Base-by-base conservation (phyloP, 768 basidiomycete genomes). In the Phallus indusiatus region DNA sequence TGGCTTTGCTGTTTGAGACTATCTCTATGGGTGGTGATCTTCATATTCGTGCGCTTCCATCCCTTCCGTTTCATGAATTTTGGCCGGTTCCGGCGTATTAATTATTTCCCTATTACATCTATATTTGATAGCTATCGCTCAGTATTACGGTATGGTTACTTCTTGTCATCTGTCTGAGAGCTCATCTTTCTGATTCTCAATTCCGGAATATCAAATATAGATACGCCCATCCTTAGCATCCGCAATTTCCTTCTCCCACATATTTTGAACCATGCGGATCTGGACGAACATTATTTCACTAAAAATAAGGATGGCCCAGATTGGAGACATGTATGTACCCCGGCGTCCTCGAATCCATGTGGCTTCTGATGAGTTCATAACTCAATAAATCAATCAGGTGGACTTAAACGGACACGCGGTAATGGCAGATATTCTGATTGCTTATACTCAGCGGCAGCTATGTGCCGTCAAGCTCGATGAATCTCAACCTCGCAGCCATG, bases 111-210 rank as follows among this genome's bases (percentile, higher is more conserved):
- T 55, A 42, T 20, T n/a, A 9, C 48, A n/a, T 35, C n/a, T 34
- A 17, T 54, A 68, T 67, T 67, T 68, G 52, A 47, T 61, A 51
- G 67, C 67, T 47, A 37, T 70, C n/a, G 61, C 67, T 9, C 64
- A 70, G 47, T 72, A 62, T 59, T 72, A 72, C 61, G 70, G 70
- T 49, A 60, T 68, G 14, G 68, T 42, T 14, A 42, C n/a, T 42
- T 2, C n/a, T 42, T 42, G 42, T 42, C 69, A 5, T 66, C 64
- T 16, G 36, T 70, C 12, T 66, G 66, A 17, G 37, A 10, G n/a
- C 16, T 33, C 14, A 20, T 35, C 34, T 48, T n/a, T 51, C 28
- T 46, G 46, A 20, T 47, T 59, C 28, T 24, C 12, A 35, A 18
- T 59, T 34, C n/a, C 49, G 18, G 20, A 20, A 21, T 17, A 35